Percentiles rank a stretch among this genome's conserved stretches.
phyloP scores from a whole-genome alignment of 805 yeast genomes.

The Candida sphagnicola region DNA sequence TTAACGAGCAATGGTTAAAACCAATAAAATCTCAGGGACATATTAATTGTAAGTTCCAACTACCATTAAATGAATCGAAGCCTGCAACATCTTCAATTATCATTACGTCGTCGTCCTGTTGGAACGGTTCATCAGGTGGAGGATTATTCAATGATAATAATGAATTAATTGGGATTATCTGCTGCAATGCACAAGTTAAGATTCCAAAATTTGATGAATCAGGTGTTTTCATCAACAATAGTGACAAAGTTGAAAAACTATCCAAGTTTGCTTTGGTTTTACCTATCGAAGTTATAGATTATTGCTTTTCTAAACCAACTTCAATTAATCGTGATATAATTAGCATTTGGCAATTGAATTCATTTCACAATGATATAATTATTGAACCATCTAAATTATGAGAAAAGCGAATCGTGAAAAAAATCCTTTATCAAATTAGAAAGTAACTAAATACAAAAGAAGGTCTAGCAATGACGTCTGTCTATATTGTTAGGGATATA shows the following conservation, averaged over 20 bases:
- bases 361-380: conserved; percentile 18
- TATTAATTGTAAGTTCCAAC: conserved; percentile 15
- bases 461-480: too few species aligned
- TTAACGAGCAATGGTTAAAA: conserved; percentile 10
- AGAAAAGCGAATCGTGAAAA: background rate
- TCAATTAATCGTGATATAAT: conserved; percentile 13
- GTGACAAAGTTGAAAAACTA: conserved; percentile 23
- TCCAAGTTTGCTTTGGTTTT: conserved; percentile 27
- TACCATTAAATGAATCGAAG: conserved; percentile 4
- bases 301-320: conserved; percentile 13
- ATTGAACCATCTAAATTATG: conserved; percentile 17
- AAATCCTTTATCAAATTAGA: too few species aligned
- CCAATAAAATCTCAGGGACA: conserved; percentile 35
- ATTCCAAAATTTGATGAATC: conserved; percentile 13
- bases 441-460: too few species aligned
- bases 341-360: conserved; percentile 21
- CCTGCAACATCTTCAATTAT: conserved; percentile 15
- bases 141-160: conserved; percentile 25
- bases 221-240: conserved; percentile 3
- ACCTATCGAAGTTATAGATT: conserved; percentile 28
- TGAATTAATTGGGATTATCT: conserved; percentile 37
- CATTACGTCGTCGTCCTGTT: conserved; percentile 40
- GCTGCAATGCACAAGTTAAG: conserved; percentile 40
- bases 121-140: conserved; percentile 53
- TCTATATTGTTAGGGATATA: too few species aligned